Base-by-base conservation (phyloP, 2,329 filamentous ascomycete genomes). In the Ophiostoma pallidulum region DNA sequence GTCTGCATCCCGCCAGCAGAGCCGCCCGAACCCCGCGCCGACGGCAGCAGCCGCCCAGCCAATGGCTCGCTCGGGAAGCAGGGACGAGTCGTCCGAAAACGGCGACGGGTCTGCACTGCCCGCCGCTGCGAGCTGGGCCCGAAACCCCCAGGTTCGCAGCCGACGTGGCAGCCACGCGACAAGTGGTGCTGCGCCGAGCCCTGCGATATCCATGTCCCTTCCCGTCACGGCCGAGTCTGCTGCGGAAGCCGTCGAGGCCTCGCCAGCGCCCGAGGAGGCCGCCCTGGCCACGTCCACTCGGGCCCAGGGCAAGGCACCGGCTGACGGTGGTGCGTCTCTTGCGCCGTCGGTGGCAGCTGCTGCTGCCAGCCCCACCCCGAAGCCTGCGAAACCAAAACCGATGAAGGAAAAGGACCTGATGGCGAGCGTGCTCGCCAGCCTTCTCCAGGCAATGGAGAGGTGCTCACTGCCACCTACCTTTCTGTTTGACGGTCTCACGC, bases 91-190 rank as follows among this genome's bases (percentile, higher is more conserved):
- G n/a, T n/a, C 83, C 0, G 78, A 83, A 47, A 76, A 72, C 58
- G 80, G 76, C n/a, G 91, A 96, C 59, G 82, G 83, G 3, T 89
- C 92, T 33, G 92, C 89, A n/a, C 71, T 98, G 36, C 94, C 92
- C 3, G 88, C 90, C 2, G 89, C 90, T 4, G 92, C 91, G 4
- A 96, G 84, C 60, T 98, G 92, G 92, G 92, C 91, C 69, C 71
- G 80, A 61, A 77, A 82, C 59, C 71, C 81, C 48, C 78, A 71
- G 64, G 77, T 74, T 54, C 75, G 73, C 50, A 87, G 77, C 65
- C 80, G 80, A 58, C 78, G 77, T 56, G 86, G 78, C 51, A 95
- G 89, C 58, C 79, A 89, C 56, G 84, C 86, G 28, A 90, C 86
- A 1, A 94, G 84, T 59, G 82, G 79, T 54, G 84, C 86, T 18